phyloP scores from a whole-genome alignment of 2,329 filamentous ascomycete genomes.

The Colletotrichum horii region DNA sequence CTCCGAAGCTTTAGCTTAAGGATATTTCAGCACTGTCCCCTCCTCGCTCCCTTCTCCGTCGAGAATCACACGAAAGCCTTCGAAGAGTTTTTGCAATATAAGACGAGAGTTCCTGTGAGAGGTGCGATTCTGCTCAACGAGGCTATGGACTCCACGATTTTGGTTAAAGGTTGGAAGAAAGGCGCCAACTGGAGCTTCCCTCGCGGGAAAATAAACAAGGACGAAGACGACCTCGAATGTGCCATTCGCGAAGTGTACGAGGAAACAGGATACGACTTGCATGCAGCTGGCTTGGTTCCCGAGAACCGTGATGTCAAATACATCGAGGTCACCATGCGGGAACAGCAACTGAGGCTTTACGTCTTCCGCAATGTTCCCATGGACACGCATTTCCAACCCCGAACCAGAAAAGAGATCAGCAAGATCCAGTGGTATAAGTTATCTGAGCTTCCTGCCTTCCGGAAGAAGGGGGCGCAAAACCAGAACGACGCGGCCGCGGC shows the following conservation, averaged over 20 bases:
- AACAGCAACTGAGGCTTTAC: slow-evolving; percentile 92
- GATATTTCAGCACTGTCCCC: slow-evolving; percentile 93
- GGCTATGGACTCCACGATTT: slow-evolving; percentile 89
- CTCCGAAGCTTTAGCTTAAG: slow-evolving; percentile 85
- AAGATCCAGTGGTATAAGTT: slow-evolving; percentile 96
- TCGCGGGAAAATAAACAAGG: slow-evolving; percentile 96
- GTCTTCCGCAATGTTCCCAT: slow-evolving; percentile 89
- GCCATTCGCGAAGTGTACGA: slow-evolving; percentile 94
- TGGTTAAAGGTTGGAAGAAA: slow-evolving; percentile 99
- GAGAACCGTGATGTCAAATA: slow-evolving; percentile 73
- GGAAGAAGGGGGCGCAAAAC: slow-evolving; percentile 65
- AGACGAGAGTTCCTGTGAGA: slow-evolving; percentile 90
- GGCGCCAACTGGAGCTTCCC: slow-evolving; percentile 96
- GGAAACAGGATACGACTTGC: slow-evolving; percentile 90
- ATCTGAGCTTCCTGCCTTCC: slow-evolving; percentile 83
- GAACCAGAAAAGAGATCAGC: slow-evolving; percentile 95
- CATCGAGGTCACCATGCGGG: slow-evolving; percentile 87
- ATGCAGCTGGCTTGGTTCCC: slow-evolving; percentile 76
- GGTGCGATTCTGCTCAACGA: slow-evolving; percentile 93
- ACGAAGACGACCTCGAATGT: slow-evolving; percentile 92
- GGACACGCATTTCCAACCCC: slow-evolving; percentile 86
- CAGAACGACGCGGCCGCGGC: slow-evolving; percentile 61
- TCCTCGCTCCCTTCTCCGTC: slow-evolving; percentile 80
- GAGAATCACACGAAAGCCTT: slow-evolving; percentile 84
- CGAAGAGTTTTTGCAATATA: slow-evolving; percentile 91